Base-by-base conservation (phyloP, 805 yeast genomes). In the Hyphopichia homilentoma region DNA sequence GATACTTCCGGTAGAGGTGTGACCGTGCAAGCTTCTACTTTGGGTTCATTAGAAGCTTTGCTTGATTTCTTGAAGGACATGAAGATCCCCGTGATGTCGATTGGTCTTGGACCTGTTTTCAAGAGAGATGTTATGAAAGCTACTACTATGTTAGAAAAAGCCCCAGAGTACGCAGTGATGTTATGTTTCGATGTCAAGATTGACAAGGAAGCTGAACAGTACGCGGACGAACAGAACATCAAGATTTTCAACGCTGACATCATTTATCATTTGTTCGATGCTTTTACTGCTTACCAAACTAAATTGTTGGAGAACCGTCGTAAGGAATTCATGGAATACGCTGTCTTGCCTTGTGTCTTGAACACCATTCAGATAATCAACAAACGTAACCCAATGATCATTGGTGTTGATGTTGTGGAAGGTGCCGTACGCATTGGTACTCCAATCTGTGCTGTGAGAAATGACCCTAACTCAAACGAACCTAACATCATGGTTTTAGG, bases 21-120 rank as follows among this genome's bases (percentile, higher is more conserved):
- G 35, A 86, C 88, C 48, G 99, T 93, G 29, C 99, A 93, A 69
- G 97, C 98, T 1, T 88, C 97, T 5, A 93, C 99, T 14, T 76
- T 93, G 54, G 99, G 99, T 74, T 89, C 98, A 26, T 71, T 93
- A 52, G 99, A 93, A 69, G 99, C 99, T 3, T 70, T 93, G 47
- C 75, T 93, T 43, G 97, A 90, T 63, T 93, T 93, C 86, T 76
- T 93, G 60, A 90, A 90, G 66, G 95, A 86, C 52, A 86, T 89
- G 97, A 93, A 93, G 75, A 93, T 93, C 62, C 99, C 99, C 14
- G 99, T 93, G 22, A 88, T 90, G 96, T 84, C 96, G 21, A 89
- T 93, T 55, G 95, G 97, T 34, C 74, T 93, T 57, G 99, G 99
- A 52, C 98, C 99, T 34, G 98, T 93, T 24, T 93, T 68, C 72